A percentile compares a stretch with the other conserved stretches of the same genome.
These are phyloP conservation scores for Phlebiopsis gigantea DNA, from an alignment of 768 basidiomycete species.

Conservation along the genomic window DNA sequence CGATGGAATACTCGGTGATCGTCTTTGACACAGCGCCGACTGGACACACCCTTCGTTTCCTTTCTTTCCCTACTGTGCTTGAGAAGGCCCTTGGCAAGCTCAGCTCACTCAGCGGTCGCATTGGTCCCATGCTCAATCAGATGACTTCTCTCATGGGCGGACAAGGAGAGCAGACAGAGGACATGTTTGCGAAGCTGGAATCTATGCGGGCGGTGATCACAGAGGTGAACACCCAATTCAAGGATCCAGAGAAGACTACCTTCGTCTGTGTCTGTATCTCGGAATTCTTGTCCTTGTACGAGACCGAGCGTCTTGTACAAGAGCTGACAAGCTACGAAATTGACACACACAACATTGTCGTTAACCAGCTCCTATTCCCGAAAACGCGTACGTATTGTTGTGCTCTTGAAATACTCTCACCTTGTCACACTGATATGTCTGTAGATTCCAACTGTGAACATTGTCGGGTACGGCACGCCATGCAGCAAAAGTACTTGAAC, in stretches of 20 bases:
- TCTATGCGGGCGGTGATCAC: slow-evolving; percentile 89
- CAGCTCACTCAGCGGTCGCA: slow-evolving; percentile 86
- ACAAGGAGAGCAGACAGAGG: slow-evolving; percentile 84
- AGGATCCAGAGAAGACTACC: slow-evolving; percentile 99
- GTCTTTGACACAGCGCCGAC: slow-evolving; percentile 99
- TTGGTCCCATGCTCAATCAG: slow-evolving; percentile 96
- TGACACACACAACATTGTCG: slow-evolving; percentile 98
- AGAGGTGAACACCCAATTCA: slow-evolving; percentile 99
- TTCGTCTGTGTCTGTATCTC: slow-evolving; percentile 99
- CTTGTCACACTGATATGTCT: not conserved
- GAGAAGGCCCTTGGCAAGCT: slow-evolving; percentile 97
- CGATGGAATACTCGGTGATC: slow-evolving; percentile 99
- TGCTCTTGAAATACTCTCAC: not conserved
- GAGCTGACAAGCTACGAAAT: slow-evolving; percentile 93
- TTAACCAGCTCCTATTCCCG: slow-evolving; percentile 95
- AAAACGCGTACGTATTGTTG: slow-evolving; percentile 59
- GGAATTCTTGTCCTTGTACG: slow-evolving; percentile 96
- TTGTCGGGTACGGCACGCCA: slow-evolving; percentile 88
- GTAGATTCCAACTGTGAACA: slow-evolving; percentile 92
- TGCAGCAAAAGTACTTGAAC: slow-evolving; percentile 97
- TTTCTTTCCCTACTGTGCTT: slow-evolving; percentile 97
- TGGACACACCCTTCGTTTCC: slow-evolving; percentile 95
- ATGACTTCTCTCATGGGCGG: slow-evolving; percentile 98
- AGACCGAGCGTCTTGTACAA: slow-evolving; percentile 97
- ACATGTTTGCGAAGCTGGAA: slow-evolving; percentile 98